A percentile compares a stretch with the other conserved stretches of the same genome.
Evolutionary conservation across 495 filamentous ascomycete species (phyloP).

Genomic region (Neurospora sp.): DNA sequence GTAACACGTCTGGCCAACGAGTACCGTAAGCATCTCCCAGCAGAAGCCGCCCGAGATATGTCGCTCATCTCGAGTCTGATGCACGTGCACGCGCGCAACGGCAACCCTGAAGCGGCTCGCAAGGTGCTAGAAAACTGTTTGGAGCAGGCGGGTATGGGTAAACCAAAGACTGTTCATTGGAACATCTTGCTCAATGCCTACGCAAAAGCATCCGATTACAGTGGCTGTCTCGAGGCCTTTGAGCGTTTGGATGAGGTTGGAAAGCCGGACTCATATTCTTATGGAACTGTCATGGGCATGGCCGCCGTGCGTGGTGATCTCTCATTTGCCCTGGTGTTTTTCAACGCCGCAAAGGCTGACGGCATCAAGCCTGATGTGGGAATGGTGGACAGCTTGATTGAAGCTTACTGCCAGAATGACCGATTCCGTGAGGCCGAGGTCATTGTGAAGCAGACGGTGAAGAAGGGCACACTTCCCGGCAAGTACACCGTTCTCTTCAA

Average conservation of each 20-base stretch:
- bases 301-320: constrained; percentile 66
- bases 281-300: constrained; percentile 61
- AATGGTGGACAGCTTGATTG: constrained; percentile 56
- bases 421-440: constrained; percentile 49
- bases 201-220: constrained; percentile 51
- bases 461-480: constrained; percentile 31
- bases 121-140: constrained; percentile 50
- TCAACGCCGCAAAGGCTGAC: constrained; percentile 38
- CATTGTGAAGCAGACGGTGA: constrained; percentile 35
- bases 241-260: constrained; percentile 39
- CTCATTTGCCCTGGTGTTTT: constrained; percentile 52
- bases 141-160: constrained; percentile 41
- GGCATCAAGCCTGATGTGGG: constrained; percentile 29
- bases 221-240: constrained; percentile 51
- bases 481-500: constrained; percentile 63
- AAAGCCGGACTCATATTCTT: constrained; percentile 50
- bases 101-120: constrained; percentile 46
- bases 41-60: constrained; percentile 26
- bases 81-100: constrained; percentile 53
- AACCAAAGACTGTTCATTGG: constrained; percentile 45
- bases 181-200: constrained; percentile 72
- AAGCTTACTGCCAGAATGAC: constrained; percentile 58
- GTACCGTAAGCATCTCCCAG: constrained; percentile 22
- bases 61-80: constrained; percentile 39
- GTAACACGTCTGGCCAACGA: constrained; percentile 50